Base-by-base conservation (phyloP, 805 yeast genomes). In the Kregervanrija delftensis region DNA sequence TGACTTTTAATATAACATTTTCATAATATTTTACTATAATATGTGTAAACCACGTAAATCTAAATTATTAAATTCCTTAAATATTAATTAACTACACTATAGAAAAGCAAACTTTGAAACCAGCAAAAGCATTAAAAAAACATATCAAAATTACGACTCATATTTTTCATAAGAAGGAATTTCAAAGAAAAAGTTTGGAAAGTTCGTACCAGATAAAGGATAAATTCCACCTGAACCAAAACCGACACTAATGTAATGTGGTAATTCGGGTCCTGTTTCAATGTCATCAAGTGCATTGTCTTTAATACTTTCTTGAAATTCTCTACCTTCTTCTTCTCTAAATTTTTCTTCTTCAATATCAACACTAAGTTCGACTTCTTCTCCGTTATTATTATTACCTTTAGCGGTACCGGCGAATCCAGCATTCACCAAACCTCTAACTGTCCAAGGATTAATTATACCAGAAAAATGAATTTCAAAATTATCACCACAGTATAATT, bases 401-500 rank as follows among this genome's bases (percentile, higher is more conserved):
- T 45, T 49, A 5, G 51, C 48, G 11, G 47, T 40, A 22, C 53
- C 49, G 38, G 96, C 95, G 66, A 88, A 88, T 1, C 95, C 95
- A 46, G 81, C 81, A 53, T 79, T 76, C 37, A 83, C 60, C 52
- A 90, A 73, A 5, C 83, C 84, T 58, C 91, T 76, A 56, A 86
- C 79, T 44, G 86, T 77, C 97, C 97, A 90, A 9, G 91, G 90
- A 45, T 85, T 81, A 38, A 85, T 66, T 31, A 90, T 78, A 22
- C 96, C 95, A 10, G 86, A 77, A 62, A 90, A 89, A 65, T 90
- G 97, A 67, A 83, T 81, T 64, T 90, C 96, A 47, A 88, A 90
- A 53, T 84, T 88, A 46, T 83, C 71, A 59, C 86, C 90, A 13
- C 93, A 83, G 57, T 85, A 86, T 45, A 69, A 73, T 63, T 81